phyloP scores from a whole-genome alignment of 345 rosid species.

The Brassica carinata region DNA sequence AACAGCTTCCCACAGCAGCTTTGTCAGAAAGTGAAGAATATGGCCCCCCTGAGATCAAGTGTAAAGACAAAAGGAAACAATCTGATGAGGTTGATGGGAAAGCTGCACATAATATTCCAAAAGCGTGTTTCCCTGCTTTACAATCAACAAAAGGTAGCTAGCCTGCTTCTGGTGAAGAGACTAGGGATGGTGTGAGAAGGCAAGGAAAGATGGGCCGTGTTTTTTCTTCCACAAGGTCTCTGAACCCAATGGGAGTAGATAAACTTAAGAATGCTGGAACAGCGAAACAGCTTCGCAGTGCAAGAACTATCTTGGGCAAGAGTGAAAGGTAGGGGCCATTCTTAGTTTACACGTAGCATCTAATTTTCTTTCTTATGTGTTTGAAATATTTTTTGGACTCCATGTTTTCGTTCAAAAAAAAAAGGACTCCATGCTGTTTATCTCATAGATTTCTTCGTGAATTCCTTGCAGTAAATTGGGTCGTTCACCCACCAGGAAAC shows the following conservation, averaged over 20 bases:
- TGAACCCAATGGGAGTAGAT: slow-evolving; percentile 57
- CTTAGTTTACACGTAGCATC: slow-evolving; percentile 1
- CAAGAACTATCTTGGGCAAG: slow-evolving; percentile 70
- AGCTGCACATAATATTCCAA: slow-evolving; percentile 62
- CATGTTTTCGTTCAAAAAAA: not conserved
- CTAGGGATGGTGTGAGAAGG: slow-evolving; percentile 73
- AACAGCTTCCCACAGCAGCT: slow-evolving; percentile 59
- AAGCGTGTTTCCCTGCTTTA: slow-evolving; percentile 52
- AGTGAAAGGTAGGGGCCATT: slow-evolving; percentile 64
- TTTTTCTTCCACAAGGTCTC: slow-evolving; percentile 61
- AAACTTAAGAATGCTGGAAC: slow-evolving; percentile 73
- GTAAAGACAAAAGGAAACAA: slow-evolving; percentile 67
- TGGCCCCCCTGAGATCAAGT: slow-evolving; percentile 72
- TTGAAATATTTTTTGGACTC: not conserved
- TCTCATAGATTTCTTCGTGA: slow-evolving; percentile 33
- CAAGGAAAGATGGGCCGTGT: slow-evolving; percentile 87
- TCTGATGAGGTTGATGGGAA: slow-evolving; percentile 81
- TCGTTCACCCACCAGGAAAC: slow-evolving; percentile 88
- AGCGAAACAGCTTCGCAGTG: slow-evolving; percentile 78
- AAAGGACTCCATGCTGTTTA: not conserved
- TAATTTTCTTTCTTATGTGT: slow-evolving; percentile 5
- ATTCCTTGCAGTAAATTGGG: slow-evolving; percentile 75
- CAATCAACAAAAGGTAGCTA: slow-evolving; percentile 79
- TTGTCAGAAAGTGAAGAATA: slow-evolving; percentile 95
- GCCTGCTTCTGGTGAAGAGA: slow-evolving; percentile 61